Percentiles rank a stretch among this genome's conserved stretches.
Conservation (phyloP, 148 eudicot species). For the Persicaria tinctoria region DNA sequence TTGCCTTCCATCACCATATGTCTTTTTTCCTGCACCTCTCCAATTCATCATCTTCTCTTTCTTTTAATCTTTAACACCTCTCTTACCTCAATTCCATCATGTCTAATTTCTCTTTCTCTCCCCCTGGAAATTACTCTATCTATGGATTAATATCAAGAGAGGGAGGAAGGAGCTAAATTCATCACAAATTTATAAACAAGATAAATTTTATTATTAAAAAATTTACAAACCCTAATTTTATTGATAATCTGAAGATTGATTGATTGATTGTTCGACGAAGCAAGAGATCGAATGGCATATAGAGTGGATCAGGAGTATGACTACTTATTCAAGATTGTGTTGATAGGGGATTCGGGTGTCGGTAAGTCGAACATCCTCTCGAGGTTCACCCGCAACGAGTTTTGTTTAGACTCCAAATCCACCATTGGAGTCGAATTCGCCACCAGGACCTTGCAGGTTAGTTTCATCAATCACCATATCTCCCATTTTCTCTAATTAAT, state of each 20-base stretch:
- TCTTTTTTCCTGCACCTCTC: neutral
- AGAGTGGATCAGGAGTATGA: conserved; percentile 1
- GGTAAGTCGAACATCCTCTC: conserved; percentile 4
- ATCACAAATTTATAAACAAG: neutral
- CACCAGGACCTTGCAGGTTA: neutral
- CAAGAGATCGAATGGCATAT: neutral
- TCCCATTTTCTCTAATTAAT: neutral
- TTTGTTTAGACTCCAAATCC: neutral
- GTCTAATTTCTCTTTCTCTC: neutral
- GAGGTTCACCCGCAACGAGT: neutral
- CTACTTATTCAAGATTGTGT: conserved; percentile 1
- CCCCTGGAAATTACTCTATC: neutral
- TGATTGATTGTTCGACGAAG: neutral
- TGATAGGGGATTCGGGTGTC: neutral
- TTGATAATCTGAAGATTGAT: neutral
- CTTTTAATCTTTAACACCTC: neutral
- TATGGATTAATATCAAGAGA: neutral
- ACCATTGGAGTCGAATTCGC: conserved; percentile 1
- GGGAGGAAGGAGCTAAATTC: neutral
- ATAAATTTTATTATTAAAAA: too few relatives aligned
- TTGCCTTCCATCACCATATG: neutral
- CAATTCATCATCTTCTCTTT: neutral
- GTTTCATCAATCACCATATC: neutral
- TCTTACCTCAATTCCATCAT: neutral
- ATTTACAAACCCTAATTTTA: neutral